Evolutionary conservation across 2,329 filamentous ascomycete genomes (phyloP), one percentile per base, ranked within the genome.

Genomic region (Ophiostoma montium): DNA sequence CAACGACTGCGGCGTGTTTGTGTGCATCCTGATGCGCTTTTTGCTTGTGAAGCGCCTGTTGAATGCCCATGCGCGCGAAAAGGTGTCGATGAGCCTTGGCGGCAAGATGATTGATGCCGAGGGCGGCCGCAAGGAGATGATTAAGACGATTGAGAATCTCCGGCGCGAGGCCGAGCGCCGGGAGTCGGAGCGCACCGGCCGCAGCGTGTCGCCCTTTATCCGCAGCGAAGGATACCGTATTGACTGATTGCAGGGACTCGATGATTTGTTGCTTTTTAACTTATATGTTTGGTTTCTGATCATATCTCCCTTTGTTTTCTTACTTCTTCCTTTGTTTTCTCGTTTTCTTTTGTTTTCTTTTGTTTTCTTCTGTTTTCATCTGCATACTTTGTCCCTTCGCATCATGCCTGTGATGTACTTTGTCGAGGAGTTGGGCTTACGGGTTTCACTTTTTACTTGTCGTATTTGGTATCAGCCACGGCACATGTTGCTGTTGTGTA

Each of bases 11-110:
- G 92, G 92, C 16, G 86, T 98, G 1, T 96, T 89, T 63, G 92
- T 98, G 3, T 96, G 92, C 64, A 76, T 96, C 56, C 75, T 90
- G 54, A 98, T 98, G 89, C 80, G 88, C 45, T 85, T 95, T 66
- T 68, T 98, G n/a, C 74, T 98, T 16, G 71, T 95, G 46, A 89
- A 88, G 65, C 74, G 86, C 50, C 71, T 98, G 21, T 69, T 98
- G 51, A 78, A 75, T 56, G 87, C 86, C 9, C 84, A 87, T 60
- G 81, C 84, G 3, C 77, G 78, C 54, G 80, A 90, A 63, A 95
- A 94, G 67, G 84, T 96, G 12, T 89, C 81, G 54, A 96, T 98
- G 92, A 92, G 85, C 60, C 84, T 96, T 76, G 80, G 76, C 5
- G 86, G 85, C 21, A 88, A 87, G 62, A 76, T 83, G 59, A 81